Evolutionary conservation across 116 monocot species (phyloP).

Genomic region (Papilionanthe hybrid): DNA sequence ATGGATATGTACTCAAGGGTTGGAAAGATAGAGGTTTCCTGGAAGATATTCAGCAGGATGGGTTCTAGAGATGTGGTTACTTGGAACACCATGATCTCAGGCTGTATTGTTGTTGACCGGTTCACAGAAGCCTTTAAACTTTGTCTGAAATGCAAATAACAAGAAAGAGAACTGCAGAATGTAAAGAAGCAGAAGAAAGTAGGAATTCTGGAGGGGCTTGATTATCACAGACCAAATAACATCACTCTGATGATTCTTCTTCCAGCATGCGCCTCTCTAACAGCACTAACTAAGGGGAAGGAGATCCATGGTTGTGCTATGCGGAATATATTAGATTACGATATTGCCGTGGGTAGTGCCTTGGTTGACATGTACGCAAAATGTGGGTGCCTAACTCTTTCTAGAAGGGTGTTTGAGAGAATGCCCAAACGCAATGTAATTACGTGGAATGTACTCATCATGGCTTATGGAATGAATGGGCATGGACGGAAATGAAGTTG

Average conservation of each 20-base stretch:
- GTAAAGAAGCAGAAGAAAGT: neutral
- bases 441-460: constrained; percentile 87
- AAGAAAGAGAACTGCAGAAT: neutral
- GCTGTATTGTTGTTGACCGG: constrained; percentile 31
- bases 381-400: constrained; percentile 53
- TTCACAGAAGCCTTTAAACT: constrained; percentile 52
- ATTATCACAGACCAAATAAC: constrained; percentile 43
- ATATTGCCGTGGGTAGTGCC: constrained; percentile 81
- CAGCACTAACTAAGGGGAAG: constrained; percentile 65
- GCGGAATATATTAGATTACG: constrained; percentile 33
- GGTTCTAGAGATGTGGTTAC: constrained; percentile 62
- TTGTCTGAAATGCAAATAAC: constrained; percentile 59
- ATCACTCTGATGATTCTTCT: constrained; percentile 83
- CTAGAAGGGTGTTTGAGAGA: constrained; percentile 51
- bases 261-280: constrained; percentile 67
- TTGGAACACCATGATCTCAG: constrained; percentile 90
- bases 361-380: constrained; percentile 89
- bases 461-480: constrained; percentile 94
- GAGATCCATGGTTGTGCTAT: constrained; percentile 80
- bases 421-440: constrained; percentile 62
- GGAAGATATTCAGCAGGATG: constrained; percentile 56
- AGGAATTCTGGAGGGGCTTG: neutral
- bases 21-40: constrained; percentile 47
- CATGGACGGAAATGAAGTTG: constrained; percentile 48
- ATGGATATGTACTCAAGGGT: constrained; percentile 90